Percentiles rank a stretch among this genome's conserved stretches.
Evolutionary conservation across 208 protist genomes (phyloP).

Genomic region (Wallacemonas sp.): DNA sequence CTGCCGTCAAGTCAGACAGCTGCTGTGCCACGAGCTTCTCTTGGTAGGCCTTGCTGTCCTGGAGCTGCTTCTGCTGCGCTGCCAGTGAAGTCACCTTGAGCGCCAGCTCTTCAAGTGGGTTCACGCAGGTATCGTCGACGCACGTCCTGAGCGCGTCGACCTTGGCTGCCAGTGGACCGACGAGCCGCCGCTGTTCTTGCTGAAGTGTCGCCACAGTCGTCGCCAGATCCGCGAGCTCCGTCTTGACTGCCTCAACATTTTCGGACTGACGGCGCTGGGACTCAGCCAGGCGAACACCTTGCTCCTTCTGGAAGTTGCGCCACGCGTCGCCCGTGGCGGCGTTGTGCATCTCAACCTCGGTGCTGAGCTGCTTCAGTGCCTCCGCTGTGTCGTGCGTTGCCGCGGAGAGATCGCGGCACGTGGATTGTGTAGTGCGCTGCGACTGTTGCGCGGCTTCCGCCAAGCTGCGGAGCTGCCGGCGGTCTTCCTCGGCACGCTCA

Average conservation of each 20-base stretch:
- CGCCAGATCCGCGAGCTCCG: not conserved
- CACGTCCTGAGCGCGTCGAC: conserved; percentile 7
- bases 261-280: not conserved
- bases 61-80: conserved; percentile 4
- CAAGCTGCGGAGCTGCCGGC: not conserved
- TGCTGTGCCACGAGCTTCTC: conserved; percentile 19
- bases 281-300: not conserved
- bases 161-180: conserved; percentile 1
- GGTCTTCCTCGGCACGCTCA: not conserved
- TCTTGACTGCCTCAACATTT: not conserved
- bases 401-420: not conserved
- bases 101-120: not conserved
- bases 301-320: conserved; percentile 13
- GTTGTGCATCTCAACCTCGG: conserved; percentile 7
- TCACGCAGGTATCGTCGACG: not conserved
- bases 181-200: conserved; percentile 5
- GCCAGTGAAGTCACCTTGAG: not conserved
- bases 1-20: conserved; percentile 6
- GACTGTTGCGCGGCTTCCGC: conserved; percentile 2
- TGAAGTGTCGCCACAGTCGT: not conserved
- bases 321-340: conserved; percentile 25
- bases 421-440: conserved; percentile 6
- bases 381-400: not conserved
- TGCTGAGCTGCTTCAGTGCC: conserved; percentile 18
- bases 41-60: conserved; percentile 16